Base-by-base conservation (phyloP, 257 asterid species). In the Gentiana dahurica region DNA sequence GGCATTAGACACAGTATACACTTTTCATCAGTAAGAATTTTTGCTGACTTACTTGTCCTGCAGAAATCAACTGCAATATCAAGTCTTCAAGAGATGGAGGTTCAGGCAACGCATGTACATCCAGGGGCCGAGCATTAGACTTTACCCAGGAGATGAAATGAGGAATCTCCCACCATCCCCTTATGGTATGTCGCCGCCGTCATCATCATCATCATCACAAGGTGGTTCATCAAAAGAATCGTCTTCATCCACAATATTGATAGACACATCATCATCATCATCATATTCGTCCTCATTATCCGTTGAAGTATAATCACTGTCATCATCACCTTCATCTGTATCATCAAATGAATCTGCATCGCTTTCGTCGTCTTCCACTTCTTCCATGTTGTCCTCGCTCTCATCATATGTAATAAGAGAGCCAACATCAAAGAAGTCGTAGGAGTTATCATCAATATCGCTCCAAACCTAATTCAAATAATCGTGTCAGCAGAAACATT, bases 391-490 rank as follows among this genome's bases (percentile, higher is more conserved):
- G 12, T 57, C 68, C 12, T 4, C 52, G 34, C 65, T 59, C 12
- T 24, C 36, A 38, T 12, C 53, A 36, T 32, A 55, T 41, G 46
- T 7, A 41, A 10, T 41, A 41, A 4, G 9, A 41, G 6, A 10
- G 46, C 9, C 46, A 44, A 35, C 53, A 24, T 54, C 54, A 57
- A 37, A 68, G 43, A 61, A 71, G 5, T 61, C 74, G 36, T 61
- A 66, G 4, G 62, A 68, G 2, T 63, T 66, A 43, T 75, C 81
- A 44, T 63, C 78, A 66, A 60, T 64, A 24, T 48, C 71, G 58
- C 47, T 73, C 71, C 66, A 79, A 66, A 66, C 39, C 35, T 75
- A 64, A 55, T 73, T 81, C 69, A 75, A 72, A 71, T 59, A 66
- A 57, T 64, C 39, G 74, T 54, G 64, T 64, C 59, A 51, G 73